These are phyloP conservation scores for Bolboschoenus planiculmis DNA, from an alignment of 176 grass and related monocot genomes.

Conservation along the genomic window DNA sequence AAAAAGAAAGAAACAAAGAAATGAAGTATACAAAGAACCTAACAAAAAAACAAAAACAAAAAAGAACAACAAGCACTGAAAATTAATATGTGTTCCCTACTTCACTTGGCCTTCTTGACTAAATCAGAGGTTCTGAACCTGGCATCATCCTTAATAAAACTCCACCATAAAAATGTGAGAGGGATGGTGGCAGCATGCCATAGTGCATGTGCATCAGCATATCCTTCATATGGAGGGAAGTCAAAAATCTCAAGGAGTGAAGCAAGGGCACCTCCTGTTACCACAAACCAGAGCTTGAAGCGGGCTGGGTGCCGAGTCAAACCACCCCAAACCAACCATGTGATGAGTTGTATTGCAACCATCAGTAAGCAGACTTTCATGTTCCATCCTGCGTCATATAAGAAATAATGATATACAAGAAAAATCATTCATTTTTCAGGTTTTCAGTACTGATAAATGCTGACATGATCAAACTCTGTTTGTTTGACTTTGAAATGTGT, in stretches of 20 bases:
- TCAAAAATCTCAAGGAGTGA: constrained; percentile 76
- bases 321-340: constrained; percentile 78
- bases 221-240: constrained; percentile 70
- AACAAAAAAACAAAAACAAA: no score
- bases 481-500: neutral
- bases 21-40: neutral
- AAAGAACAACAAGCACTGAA: neutral
- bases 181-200: constrained; percentile 38
- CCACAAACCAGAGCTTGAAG: constrained; percentile 57
- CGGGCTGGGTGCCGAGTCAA: constrained; percentile 54
- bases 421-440: neutral
- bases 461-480: neutral
- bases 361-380: constrained; percentile 91
- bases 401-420: neutral
- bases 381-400: constrained; percentile 70
- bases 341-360: constrained; percentile 57
- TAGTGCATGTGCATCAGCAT: constrained; percentile 64
- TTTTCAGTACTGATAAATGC: neutral
- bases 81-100: neutral
- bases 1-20: neutral
- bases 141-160: constrained; percentile 43
- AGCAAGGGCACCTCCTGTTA: constrained; percentile 58
- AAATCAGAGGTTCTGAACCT: constrained; percentile 29
- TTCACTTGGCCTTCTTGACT: constrained; percentile 33
- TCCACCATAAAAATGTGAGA: constrained; percentile 45